Conservation (phyloP, 768 basidiomycete genomes). For the Neoboletus magnificus region DNA sequence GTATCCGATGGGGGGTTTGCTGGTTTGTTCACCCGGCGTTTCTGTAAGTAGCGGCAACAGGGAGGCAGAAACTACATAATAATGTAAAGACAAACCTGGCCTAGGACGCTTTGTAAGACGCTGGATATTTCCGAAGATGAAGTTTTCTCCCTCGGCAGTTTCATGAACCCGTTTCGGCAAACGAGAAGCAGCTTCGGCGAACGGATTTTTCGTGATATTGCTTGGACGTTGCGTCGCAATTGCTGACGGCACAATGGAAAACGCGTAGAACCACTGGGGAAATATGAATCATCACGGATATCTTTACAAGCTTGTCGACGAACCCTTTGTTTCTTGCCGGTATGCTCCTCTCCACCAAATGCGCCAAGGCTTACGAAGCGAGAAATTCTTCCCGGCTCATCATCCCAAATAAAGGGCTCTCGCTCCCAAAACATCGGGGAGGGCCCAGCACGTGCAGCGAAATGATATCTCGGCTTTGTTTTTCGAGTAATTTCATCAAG, state of each 20-base stretch:
- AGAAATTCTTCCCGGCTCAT: slow-evolving; percentile 61
- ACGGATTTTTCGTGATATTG: slow-evolving; percentile 73
- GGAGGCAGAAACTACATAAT: not conserved
- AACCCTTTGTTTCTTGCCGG: slow-evolving; percentile 82
- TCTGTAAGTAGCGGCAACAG: slow-evolving; percentile 6
- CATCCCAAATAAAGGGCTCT: slow-evolving; percentile 86
- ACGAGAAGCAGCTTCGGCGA: slow-evolving; percentile 40
- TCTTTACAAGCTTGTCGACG: slow-evolving; percentile 25
- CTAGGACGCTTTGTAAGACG: slow-evolving; percentile 57
- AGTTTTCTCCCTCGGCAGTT: slow-evolving; percentile 51
- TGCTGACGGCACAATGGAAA: slow-evolving; percentile 66
- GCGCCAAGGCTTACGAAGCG: slow-evolving; percentile 82
- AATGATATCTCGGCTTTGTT: slow-evolving; percentile 84
- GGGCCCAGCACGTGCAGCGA: slow-evolving; percentile 63
- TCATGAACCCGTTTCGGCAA: slow-evolving; percentile 55
- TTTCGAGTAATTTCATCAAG: slow-evolving; percentile 62
- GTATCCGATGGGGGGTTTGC: slow-evolving; percentile 67
- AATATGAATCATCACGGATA: slow-evolving; percentile 6
- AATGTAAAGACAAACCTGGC: slow-evolving; percentile 40
- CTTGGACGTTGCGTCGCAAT: slow-evolving; percentile 44
- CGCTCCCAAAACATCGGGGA: slow-evolving; percentile 89
- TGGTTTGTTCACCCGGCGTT: slow-evolving; percentile 38
- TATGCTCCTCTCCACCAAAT: slow-evolving; percentile 64
- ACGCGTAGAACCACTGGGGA: slow-evolving; percentile 94
- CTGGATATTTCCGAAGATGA: slow-evolving; percentile 63